Conservation (phyloP, 257 asterid species). For the Thymus mandschuricus region DNA sequence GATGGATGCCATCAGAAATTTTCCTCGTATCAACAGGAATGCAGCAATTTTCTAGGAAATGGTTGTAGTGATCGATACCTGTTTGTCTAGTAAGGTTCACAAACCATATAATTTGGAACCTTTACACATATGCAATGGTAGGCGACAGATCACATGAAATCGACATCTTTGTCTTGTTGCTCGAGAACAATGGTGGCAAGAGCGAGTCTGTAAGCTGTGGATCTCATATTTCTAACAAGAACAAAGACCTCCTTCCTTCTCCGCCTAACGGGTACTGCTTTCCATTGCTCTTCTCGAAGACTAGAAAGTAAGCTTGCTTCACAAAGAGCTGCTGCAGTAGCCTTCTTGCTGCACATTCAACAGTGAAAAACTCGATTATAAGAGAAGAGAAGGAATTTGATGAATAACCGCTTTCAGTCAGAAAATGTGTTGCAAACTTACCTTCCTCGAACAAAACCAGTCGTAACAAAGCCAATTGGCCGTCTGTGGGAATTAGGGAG, state of each 20-base stretch:
- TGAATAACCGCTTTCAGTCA: constrained; percentile 2
- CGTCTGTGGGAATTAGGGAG: constrained; percentile 49
- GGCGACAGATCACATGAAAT: constrained; percentile 48
- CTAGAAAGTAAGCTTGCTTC: constrained; percentile 69
- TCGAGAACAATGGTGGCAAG: constrained; percentile 80
- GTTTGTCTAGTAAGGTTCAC: not conserved
- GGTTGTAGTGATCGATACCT: constrained; percentile 19
- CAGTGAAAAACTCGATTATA: constrained; percentile 17
- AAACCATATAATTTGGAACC: not conserved
- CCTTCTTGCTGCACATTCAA: constrained; percentile 68
- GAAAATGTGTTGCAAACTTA: constrained; percentile 31
- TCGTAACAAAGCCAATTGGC: constrained; percentile 84
- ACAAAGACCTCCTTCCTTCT: constrained; percentile 84
- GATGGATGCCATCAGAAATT: not conserved
- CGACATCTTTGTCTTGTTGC: constrained; percentile 63
- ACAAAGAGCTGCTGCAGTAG: constrained; percentile 66
- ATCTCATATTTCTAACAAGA: constrained; percentile 84
- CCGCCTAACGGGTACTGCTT: constrained; percentile 41
- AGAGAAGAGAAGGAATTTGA: not conserved
- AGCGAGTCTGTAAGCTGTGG: constrained; percentile 88
- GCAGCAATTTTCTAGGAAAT: not conserved
- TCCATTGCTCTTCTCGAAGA: constrained; percentile 81
- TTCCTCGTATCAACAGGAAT: not conserved
- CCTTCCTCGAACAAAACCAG: constrained; percentile 94
- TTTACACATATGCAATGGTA: not conserved